Evolutionary conservation across 768 basidiomycete genomes (phyloP).

Genomic region (Nevesoporus exiguus): DNA sequence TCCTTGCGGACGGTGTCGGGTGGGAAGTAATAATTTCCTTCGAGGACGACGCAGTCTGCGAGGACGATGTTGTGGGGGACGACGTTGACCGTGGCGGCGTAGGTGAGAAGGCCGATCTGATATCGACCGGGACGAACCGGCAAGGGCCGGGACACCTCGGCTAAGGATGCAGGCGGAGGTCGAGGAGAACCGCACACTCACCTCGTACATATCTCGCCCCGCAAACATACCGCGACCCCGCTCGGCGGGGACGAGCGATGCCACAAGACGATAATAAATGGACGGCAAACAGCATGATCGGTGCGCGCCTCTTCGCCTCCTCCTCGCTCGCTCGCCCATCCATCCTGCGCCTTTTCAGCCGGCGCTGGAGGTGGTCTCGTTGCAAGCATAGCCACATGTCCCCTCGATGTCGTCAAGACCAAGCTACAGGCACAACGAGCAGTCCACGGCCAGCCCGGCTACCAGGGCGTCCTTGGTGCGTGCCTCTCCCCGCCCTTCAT

Average conservation of each 20-base stretch:
- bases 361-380: slow-evolving; percentile 95
- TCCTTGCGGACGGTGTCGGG: slow-evolving; percentile 46
- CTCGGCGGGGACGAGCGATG: slow-evolving; percentile 67
- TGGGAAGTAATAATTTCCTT: slow-evolving; percentile 75
- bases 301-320: slow-evolving; percentile 37
- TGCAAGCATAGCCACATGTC: slow-evolving; percentile 91
- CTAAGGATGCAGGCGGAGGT: not conserved
- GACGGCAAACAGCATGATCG: slow-evolving; percentile 80
- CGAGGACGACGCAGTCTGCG: slow-evolving; percentile 59
- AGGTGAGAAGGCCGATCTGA: not conserved
- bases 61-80: slow-evolving; percentile 47
- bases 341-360: slow-evolving; percentile 45
- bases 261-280: slow-evolving; percentile 54
- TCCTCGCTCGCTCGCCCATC: no score
- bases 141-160: slow-evolving; percentile 17
- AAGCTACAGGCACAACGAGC: slow-evolving; percentile 91
- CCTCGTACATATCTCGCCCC: not conserved
- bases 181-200: no score
- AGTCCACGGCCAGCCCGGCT: slow-evolving; percentile 63
- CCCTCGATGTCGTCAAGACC: slow-evolving; percentile 97
- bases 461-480: slow-evolving; percentile 74
- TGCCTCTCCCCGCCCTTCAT: slow-evolving; percentile 11
- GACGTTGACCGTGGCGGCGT: slow-evolving; percentile 43
- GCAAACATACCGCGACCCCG: slow-evolving; percentile 34
- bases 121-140: slow-evolving; percentile 9